Evolutionary conservation across 2,329 filamentous ascomycete genomes (phyloP), one percentile per base, ranked within the genome.

Genomic region (Tolypocladium amazonense): DNA sequence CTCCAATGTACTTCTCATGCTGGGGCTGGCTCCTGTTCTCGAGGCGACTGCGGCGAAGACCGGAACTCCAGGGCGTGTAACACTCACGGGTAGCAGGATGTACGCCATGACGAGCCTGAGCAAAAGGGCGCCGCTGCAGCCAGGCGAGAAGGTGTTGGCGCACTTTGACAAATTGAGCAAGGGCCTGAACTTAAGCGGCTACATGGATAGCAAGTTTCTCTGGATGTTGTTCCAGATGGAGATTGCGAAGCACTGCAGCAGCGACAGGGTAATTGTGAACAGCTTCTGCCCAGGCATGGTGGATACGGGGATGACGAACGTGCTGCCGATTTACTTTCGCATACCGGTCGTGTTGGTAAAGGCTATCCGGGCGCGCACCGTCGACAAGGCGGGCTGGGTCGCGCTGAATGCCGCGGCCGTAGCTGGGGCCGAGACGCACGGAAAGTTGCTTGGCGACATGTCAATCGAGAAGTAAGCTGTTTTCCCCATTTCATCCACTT

Each of bases 1-100:
- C 12, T 68, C 68, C 23, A 70, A 68, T 3, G 63, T 65, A 2
- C 56, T 69, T 14, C 62, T 70, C 2, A 65, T 62, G 0, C 50
- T 70, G 6, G 39, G 62, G 0, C 53, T 70, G 0, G 56, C 68
- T 0, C 66, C 66, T 0, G n/a, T 58, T 0, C 60, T 70, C 1
- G 66, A 68, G 7, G 52, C 61, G 1, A 66, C 54, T 9, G 54
- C 54, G 7, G 11, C 14, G 4, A 56, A 27, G 20, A 25, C 37
- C 11, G 54, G 54, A 15, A 20, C 4, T 14, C 54, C 54, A n/a
- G 37, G 15, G 3, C 35, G 54, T 15, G n/a, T 56, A 9, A 56
- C 35, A 12, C 35, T 56, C 4, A 56, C 54, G 20, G 54, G 54
- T 4, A 56, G 54, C 54, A 56, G 54, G 37, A 3, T 38, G 33